Base-by-base conservation (phyloP, 208 protist species). In the Wallacemonas sp. region DNA sequence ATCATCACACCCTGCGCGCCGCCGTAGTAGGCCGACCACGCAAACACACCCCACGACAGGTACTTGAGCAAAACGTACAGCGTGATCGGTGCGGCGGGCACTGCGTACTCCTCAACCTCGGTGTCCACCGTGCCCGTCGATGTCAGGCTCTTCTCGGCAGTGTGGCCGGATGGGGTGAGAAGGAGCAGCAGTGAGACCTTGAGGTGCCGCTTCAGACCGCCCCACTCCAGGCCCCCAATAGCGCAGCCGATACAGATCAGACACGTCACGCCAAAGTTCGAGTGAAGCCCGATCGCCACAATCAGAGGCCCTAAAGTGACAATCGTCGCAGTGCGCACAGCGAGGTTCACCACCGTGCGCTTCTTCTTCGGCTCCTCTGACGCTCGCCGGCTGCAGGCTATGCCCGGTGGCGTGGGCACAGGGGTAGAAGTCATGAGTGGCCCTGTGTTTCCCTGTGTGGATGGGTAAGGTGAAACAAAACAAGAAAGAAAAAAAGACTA, bases 161-260 rank as follows among this genome's bases (percentile, higher is more conserved):
- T n/a, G n/a, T n/a, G n/a, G n/a, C n/a, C n/a, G n/a, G n/a, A n/a
- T n/a, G n/a, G n/a, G n/a, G n/a, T n/a, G n/a, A n/a, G n/a, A 20
- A 57, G 62, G 41, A 80, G 67, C 8, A 93, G 65, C 54, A 95
- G 67, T 1, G 74, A 65, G 16, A 92, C 85, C 66, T 95, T 95
- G n/a, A 95, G 76, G 68, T 95, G 90, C 2, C 90, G 82, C 75
- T 92, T 93, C 33, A 95, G 29, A 14, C 79, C 81, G 32, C 66
- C 76, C 86, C 87, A 95, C 80, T 95, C 87, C 16, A 93, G 73
- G 29, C 77, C 72, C 31, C 73, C 74, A 31, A 87, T 68, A 52
- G 86, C 81, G 20, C 81, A 74, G 7, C 71, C 79, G 61, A 79
- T 65, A 52, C 67, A 87, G 38, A 78, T 49, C 33, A 95, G 66